Percentiles rank a stretch among this genome's conserved stretches.
phyloP scores from a whole-genome alignment of 192 early-diverging fungal genomes.

The Funneliformis geosporum region DNA sequence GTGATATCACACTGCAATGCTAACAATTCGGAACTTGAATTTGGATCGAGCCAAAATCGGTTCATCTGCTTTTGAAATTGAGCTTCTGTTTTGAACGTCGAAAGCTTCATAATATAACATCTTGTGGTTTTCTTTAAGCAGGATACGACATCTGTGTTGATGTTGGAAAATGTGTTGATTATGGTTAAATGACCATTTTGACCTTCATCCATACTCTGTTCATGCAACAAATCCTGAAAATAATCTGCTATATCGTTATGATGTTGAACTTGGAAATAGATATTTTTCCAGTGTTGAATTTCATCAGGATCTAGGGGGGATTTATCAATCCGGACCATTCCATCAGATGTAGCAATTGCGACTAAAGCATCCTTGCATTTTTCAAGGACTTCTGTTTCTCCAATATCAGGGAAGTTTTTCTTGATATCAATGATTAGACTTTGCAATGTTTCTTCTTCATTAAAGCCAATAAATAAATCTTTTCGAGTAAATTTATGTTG shows the following conservation, averaged over 20 bases:
- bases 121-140: not conserved
- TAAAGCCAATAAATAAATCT: constrained; percentile 33
- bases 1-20: constrained; percentile 33
- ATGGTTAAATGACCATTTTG: constrained; percentile 13
- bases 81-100: constrained; percentile 30
- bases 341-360: constrained; percentile 27
- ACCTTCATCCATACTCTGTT: not conserved
- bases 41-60: constrained; percentile 29
- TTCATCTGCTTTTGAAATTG: constrained; percentile 30
- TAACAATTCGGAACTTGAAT: constrained; percentile 10
- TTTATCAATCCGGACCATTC: constrained; percentile 10
- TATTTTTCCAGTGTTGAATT: constrained; percentile 2
- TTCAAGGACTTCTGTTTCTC: not conserved
- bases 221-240: constrained; percentile 7
- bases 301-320: constrained; percentile 21
- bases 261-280: constrained; percentile 19
- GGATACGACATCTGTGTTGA: constrained; percentile 31
- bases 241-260: constrained; percentile 20
- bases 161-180: constrained; percentile 34
- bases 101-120: constrained; percentile 30
- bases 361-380: constrained; percentile 22
- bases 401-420: not conserved
- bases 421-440: constrained; percentile 30
- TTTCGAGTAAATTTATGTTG: not conserved
- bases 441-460: constrained; percentile 30